These are phyloP conservation scores for Trichoderma endophyticum DNA, from an alignment of 2,329 filamentous ascomycete species.

Conservation along the genomic window DNA sequence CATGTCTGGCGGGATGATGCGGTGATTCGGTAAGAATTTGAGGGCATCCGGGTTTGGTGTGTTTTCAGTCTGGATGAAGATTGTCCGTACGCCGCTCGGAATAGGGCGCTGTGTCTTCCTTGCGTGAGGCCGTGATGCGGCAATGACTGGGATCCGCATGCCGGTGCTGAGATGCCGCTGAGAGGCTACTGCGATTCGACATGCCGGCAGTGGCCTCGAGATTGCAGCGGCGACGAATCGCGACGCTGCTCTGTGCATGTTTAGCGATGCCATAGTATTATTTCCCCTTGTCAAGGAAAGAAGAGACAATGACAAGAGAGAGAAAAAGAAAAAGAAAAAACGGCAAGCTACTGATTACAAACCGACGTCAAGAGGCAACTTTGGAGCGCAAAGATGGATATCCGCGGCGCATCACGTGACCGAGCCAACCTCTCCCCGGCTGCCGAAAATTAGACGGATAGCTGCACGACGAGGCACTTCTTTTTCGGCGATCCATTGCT, in stretches of 20 bases:
- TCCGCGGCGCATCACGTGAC: slow-evolving; percentile 36
- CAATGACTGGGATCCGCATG: slow-evolving; percentile 22
- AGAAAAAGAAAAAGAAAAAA: not conserved
- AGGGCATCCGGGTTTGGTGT: slow-evolving; percentile 95
- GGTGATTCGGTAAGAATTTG: slow-evolving; percentile 92
- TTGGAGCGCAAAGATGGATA: slow-evolving; percentile 6
- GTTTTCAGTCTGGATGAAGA: slow-evolving; percentile 96
- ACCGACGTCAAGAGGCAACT: slow-evolving; percentile 9
- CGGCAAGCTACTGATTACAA: slow-evolving; percentile 7
- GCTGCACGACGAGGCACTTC: slow-evolving; percentile 43
- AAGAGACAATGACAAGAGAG: not conserved
- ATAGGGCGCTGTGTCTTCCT: slow-evolving; percentile 19
- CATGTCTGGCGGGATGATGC: slow-evolving; percentile 72
- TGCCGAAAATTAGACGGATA: slow-evolving; percentile 45
- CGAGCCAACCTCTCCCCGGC: slow-evolving; percentile 26
- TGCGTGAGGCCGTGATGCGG: slow-evolving; percentile 25
- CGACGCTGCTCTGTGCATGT: slow-evolving; percentile 23
- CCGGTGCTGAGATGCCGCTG: slow-evolving; percentile 31
- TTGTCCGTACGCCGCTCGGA: slow-evolving; percentile 58
- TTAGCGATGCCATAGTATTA: slow-evolving; percentile 1
- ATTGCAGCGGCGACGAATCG: slow-evolving; percentile 18
- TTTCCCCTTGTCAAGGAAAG: not conserved
- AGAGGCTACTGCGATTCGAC: slow-evolving; percentile 24
- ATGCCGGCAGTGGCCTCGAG: slow-evolving; percentile 18
- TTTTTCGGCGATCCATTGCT: slow-evolving; percentile 37